A percentile compares a stretch with the other conserved stretches of the same genome.
Evolutionary conservation across 495 filamentous ascomycete genomes (phyloP).

Genomic region (Penicillium chermesinum): DNA sequence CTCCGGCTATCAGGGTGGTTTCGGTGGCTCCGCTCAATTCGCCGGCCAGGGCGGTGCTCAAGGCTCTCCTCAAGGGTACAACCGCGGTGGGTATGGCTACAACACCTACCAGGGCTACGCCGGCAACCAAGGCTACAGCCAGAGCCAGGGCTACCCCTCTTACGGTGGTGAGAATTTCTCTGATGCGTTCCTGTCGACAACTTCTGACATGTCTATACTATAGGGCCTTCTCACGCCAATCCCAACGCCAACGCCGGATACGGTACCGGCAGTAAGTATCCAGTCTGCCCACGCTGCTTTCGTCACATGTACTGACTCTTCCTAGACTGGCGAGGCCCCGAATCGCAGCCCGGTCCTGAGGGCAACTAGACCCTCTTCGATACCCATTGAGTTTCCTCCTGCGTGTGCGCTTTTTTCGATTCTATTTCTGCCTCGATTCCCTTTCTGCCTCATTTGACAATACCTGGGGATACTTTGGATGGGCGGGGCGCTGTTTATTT

Average conservation of each 20-base stretch:
- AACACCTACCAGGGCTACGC: conserved; percentile 8
- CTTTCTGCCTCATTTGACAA: not conserved
- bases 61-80: conserved; percentile 20
- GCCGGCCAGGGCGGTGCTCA: conserved; percentile 39
- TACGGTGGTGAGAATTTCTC: conserved; percentile 13
- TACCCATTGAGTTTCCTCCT: conserved; percentile 12
- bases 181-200: not conserved
- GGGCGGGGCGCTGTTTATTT: not conserved
- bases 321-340: conserved; percentile 31
- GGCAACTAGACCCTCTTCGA: conserved; percentile 14
- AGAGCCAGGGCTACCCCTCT: conserved; percentile 13
- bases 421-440: not conserved
- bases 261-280: conserved; percentile 35
- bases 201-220: no score
- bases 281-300: not conserved
- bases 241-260: conserved; percentile 31
- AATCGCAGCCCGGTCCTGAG: conserved; percentile 20
- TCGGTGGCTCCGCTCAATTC: no score
- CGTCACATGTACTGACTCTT: not conserved
- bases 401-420: conserved; percentile 1
- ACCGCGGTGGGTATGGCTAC: conserved; percentile 26
- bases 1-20: conserved; percentile 33
- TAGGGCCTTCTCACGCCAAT: no score
- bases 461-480: not conserved
- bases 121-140: conserved; percentile 21